phyloP scores from a whole-genome alignment of 2,329 filamentous ascomycete species.

The Fusarium anguioides region DNA sequence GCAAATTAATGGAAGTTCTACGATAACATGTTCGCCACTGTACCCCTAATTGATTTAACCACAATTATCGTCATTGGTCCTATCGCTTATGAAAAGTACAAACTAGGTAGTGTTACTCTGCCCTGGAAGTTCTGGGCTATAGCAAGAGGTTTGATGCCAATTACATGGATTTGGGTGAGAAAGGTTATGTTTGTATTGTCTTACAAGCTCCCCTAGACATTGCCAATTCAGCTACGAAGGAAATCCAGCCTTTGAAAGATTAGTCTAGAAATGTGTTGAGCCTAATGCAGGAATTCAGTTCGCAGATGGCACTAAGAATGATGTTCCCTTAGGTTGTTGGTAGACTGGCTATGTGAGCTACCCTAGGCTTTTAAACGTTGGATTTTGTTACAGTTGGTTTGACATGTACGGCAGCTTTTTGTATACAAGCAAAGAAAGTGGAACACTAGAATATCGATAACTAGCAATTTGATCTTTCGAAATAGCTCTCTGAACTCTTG shows the following conservation, averaged over 20 bases:
- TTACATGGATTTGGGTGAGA: constrained; percentile 8
- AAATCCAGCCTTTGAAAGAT: neutral
- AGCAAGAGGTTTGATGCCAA: neutral
- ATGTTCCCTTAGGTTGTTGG: constrained; percentile 37
- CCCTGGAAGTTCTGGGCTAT: constrained; percentile 9
- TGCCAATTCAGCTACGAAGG: neutral
- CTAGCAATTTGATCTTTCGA: too few relatives aligned
- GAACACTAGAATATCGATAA: too few relatives aligned
- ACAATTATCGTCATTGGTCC: constrained; percentile 29
- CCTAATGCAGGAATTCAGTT: constrained; percentile 29
- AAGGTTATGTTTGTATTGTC: neutral
- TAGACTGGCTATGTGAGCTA: constrained; percentile 31
- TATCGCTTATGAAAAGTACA: constrained; percentile 3
- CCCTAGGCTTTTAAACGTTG: constrained; percentile 7
- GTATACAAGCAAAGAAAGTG: too few relatives aligned
- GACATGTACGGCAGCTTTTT: too few relatives aligned
- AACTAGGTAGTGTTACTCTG: neutral
- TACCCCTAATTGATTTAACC: constrained; percentile 25
- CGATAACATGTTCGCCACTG: constrained; percentile 33
- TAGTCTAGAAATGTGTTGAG: neutral
- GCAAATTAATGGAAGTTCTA: constrained; percentile 37
- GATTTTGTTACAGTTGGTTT: neutral
- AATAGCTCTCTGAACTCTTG: too few relatives aligned
- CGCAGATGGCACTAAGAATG: constrained; percentile 33
- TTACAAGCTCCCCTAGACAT: neutral